Evolutionary conservation across 257 asterid genomes (phyloP), one percentile per base, ranked within the genome.

Genomic region (Lavandula angustifolia): DNA sequence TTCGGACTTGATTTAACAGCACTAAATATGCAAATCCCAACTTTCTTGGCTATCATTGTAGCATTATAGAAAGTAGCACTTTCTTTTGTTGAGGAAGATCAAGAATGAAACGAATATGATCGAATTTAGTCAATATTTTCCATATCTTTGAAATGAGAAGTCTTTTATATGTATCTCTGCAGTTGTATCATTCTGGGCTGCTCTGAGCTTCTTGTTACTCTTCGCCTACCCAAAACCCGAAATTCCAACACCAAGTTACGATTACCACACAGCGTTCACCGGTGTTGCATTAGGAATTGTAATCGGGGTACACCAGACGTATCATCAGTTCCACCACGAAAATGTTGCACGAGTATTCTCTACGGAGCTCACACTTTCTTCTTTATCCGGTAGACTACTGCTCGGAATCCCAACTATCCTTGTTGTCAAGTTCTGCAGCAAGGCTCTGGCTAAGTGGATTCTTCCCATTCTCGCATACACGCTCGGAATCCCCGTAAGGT

Each of bases 201-300:
- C 67, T 34, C 75, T 90, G 57, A 80, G 87, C 82, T 82, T 90
- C 76, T 75, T 87, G 73, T 67, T 90, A 75, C 82, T 87, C 77
- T 90, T 90, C 64, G 97, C 97, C 44, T 87, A 90, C 75, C 97
- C 97, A 37, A 87, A 84, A 5, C 97, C 95, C 7, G 90, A 85
- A 74, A 35, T 74, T 67, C 83, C 86, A 9, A 90, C 96, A 62
- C 97, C 96, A 33, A 87, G 96, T 82, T 85, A 78, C 53, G 97
- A 90, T 78, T 90, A 69, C 66, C 88, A 88, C 74, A 82, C 92
- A 46, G 90, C 97, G 62, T 84, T 90, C 79, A 64, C 75, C 38
- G 97, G 96, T 29, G 95, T 87, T 67, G 85, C 92, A 18, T 61
- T 90, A 71, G 97, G 97, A 76, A 84, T 87, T 54, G 95, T 90